Conservation (phyloP, 2,329 filamentous ascomycete species). For the Magnaporthiopsis incrustans region DNA sequence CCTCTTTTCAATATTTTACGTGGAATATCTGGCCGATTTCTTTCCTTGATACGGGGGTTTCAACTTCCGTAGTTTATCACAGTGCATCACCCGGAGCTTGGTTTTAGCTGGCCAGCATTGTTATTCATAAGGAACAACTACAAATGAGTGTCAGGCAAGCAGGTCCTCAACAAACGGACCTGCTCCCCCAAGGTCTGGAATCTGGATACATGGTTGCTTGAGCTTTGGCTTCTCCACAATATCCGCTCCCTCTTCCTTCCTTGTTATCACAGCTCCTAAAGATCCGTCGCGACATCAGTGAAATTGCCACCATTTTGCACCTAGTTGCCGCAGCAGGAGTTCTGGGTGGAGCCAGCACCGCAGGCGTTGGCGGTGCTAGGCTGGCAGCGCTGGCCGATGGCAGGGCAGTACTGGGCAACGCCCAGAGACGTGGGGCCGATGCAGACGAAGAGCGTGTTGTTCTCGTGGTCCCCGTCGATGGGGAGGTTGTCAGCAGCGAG, state of each 20-base stretch:
- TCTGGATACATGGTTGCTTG: background rate
- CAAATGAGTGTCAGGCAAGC: background rate
- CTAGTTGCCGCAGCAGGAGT: background rate
- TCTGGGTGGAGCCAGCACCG: background rate
- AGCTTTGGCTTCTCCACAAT: background rate
- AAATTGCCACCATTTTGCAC: background rate
- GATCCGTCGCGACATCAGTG: background rate
- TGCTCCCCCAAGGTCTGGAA: background rate
- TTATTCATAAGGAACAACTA: background rate
- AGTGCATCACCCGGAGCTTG: background rate
- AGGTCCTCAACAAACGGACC: background rate
- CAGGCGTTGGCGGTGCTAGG: background rate
- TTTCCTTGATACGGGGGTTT: no score
- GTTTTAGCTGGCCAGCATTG: background rate
- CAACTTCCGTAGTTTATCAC: background rate
- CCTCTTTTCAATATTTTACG: no score
- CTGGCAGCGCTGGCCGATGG: background rate
- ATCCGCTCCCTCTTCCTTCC: background rate
- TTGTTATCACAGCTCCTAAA: background rate
- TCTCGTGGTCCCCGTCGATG: background rate
- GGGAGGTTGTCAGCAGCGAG: background rate
- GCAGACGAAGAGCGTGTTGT: background rate
- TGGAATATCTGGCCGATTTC: no score
- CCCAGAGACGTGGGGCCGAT: background rate
- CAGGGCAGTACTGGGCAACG: background rate